phyloP scores from a whole-genome alignment of 768 basidiomycete genomes.

The Termitomyces sp. region DNA sequence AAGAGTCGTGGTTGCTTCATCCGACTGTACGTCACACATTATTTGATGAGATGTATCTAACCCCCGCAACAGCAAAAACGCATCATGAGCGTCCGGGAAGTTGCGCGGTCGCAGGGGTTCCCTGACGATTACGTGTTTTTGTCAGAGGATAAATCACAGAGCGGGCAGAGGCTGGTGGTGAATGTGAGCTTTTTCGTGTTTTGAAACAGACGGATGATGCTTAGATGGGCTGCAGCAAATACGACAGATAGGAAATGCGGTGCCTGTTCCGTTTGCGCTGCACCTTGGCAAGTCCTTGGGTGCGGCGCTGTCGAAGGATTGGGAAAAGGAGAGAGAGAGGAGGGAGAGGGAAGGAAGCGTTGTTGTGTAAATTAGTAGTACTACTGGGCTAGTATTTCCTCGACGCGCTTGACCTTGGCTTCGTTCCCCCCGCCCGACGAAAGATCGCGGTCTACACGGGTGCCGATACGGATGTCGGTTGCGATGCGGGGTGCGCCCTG shows the following conservation, averaged over 20 bases:
- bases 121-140: constrained; percentile 65
- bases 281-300: constrained; percentile 52
- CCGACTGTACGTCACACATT: constrained; percentile 25
- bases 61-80: constrained; percentile 57
- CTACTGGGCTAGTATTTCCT: constrained; percentile 58
- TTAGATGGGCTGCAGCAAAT: constrained; percentile 46
- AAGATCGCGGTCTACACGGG: constrained; percentile 67
- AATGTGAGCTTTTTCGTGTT: constrained; percentile 41
- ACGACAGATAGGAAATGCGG: constrained; percentile 77
- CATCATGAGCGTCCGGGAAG: constrained; percentile 60
- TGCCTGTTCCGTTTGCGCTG: constrained; percentile 63
- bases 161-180: constrained; percentile 26
- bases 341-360: constrained; percentile 41
- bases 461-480: constrained; percentile 95
- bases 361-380: constrained; percentile 20
- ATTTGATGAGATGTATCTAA: not conserved
- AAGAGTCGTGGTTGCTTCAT: constrained; percentile 40
- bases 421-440: constrained; percentile 68
- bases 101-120: constrained; percentile 75
- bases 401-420: constrained; percentile 74
- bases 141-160: constrained; percentile 32
- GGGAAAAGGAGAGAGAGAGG: constrained; percentile 39
- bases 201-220: not conserved
- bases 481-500: constrained; percentile 73
- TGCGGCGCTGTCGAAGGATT: constrained; percentile 38